These are phyloP conservation scores for Claviceps capensis DNA, from an alignment of 2,329 filamentous ascomycete genomes.

Conservation along the genomic window DNA sequence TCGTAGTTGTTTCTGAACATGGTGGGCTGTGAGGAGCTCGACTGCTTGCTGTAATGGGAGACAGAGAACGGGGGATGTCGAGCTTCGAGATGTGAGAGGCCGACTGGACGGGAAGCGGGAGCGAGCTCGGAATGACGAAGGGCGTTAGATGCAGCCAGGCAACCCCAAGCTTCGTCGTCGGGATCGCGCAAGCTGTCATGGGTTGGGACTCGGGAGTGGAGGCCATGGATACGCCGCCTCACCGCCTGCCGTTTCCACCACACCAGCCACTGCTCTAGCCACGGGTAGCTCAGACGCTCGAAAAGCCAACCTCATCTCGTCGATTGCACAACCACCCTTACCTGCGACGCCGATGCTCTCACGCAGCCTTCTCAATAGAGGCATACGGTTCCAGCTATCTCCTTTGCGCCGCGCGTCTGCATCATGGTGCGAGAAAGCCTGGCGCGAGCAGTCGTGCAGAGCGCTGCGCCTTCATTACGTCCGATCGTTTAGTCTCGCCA, in stretches of 20 bases:
- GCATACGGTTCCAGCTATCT: neutral
- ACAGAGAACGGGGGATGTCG: neutral
- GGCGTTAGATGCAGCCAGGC: slow-evolving; percentile 8
- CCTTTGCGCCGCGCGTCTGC: neutral
- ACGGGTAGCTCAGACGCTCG: neutral
- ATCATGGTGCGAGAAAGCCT: neutral
- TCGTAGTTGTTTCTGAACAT: slow-evolving; percentile 99
- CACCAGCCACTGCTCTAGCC: too few species aligned
- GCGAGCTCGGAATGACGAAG: slow-evolving; percentile 8
- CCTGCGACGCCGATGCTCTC: slow-evolving; percentile 1
- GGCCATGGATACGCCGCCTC: slow-evolving; percentile 7
- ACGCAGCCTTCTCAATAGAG: neutral
- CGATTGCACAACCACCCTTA: neutral
- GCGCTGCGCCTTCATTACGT: neutral
- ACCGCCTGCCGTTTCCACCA: slow-evolving; percentile 9
- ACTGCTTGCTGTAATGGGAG: neutral
- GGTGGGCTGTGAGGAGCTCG: slow-evolving; percentile 22
- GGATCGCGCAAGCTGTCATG: slow-evolving; percentile 2
- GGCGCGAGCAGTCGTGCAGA: neutral
- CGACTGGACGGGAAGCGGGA: slow-evolving; percentile 4
- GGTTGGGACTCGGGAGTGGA: neutral
- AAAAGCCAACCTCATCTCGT: neutral
- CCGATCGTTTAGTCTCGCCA: neutral
- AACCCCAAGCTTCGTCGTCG: slow-evolving; percentile 14
- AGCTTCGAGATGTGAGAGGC: slow-evolving; percentile 2